Conservation (phyloP, 768 basidiomycete genomes). For the Termitomyces sp. region DNA sequence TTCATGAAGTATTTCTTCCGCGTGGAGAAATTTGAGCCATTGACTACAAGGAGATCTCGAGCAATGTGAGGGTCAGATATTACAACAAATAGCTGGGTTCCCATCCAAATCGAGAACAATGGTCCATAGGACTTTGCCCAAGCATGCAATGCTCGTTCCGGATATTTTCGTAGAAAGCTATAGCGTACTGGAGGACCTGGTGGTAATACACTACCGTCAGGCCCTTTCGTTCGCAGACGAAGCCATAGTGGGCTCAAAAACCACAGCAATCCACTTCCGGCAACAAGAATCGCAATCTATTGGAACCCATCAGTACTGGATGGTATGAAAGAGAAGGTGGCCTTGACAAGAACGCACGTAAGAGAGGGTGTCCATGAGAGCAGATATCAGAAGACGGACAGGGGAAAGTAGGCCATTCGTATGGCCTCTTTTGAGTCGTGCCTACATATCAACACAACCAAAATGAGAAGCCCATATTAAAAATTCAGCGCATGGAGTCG, state of each 20-base stretch:
- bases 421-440: background rate
- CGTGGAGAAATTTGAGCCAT: conserved; percentile 32
- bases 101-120: conserved; percentile 34
- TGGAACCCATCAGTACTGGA: background rate
- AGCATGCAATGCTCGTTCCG: conserved; percentile 26
- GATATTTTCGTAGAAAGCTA: conserved; percentile 29
- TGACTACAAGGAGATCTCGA: conserved; percentile 30
- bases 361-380: background rate
- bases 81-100: conserved; percentile 33
- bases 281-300: background rate
- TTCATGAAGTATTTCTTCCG: conserved; percentile 34
- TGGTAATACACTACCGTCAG: conserved; percentile 22
- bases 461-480: too few species aligned
- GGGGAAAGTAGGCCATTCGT: background rate
- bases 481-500: too few species aligned
- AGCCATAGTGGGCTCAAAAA: conserved; percentile 9
- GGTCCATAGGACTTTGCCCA: conserved; percentile 33
- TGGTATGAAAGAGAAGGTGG: background rate
- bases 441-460: background rate
- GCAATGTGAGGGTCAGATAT: conserved; percentile 31
- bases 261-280: background rate
- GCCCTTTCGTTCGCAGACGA: conserved; percentile 14
- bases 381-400: background rate
- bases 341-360: background rate
- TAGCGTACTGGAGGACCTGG: conserved; percentile 26